Evolutionary conservation across 2,329 filamentous ascomycete species (phyloP).

Genomic region (Diaporthe amygdali): DNA sequence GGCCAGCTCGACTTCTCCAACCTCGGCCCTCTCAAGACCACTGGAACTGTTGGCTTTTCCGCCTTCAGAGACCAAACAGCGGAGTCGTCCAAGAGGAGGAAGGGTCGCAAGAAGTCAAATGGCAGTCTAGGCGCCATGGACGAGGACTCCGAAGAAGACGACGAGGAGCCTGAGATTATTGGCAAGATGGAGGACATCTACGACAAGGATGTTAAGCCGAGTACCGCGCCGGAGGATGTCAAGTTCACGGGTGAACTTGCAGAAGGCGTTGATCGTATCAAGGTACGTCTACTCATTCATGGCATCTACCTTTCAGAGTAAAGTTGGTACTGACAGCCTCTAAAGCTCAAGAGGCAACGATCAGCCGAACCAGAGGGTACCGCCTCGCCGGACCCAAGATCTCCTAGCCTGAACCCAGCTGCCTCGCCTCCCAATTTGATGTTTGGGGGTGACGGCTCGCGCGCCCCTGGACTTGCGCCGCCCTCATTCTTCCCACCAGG

Average conservation of each 20-base stretch:
- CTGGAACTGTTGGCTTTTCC: conserved; percentile 89
- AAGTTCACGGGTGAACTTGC: conserved; percentile 76
- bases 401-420: conserved; percentile 47
- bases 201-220: conserved; percentile 64
- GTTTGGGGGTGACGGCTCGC: conserved; percentile 21
- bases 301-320: neutral
- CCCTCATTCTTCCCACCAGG: conserved; percentile 46
- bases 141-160: conserved; percentile 76
- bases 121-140: conserved; percentile 61
- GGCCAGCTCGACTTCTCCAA: conserved; percentile 84
- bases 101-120: conserved; percentile 66
- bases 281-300: conserved; percentile 56
- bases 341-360: conserved; percentile 79
- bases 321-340: conserved; percentile 30
- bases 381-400: conserved; percentile 47
- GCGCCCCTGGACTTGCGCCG: conserved; percentile 32
- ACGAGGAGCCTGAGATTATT: conserved; percentile 64
- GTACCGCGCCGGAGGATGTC: conserved; percentile 71
- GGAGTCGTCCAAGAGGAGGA: conserved; percentile 60
- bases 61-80: conserved; percentile 78
- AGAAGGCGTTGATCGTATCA: conserved; percentile 82
- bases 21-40: conserved; percentile 81
- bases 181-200: conserved; percentile 70
- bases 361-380: conserved; percentile 70
- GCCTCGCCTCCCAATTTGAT: conserved; percentile 47